These are phyloP conservation scores for Paraphoma sp. DNA, from an alignment of 2,329 filamentous ascomycete genomes.

Conservation along the genomic window DNA sequence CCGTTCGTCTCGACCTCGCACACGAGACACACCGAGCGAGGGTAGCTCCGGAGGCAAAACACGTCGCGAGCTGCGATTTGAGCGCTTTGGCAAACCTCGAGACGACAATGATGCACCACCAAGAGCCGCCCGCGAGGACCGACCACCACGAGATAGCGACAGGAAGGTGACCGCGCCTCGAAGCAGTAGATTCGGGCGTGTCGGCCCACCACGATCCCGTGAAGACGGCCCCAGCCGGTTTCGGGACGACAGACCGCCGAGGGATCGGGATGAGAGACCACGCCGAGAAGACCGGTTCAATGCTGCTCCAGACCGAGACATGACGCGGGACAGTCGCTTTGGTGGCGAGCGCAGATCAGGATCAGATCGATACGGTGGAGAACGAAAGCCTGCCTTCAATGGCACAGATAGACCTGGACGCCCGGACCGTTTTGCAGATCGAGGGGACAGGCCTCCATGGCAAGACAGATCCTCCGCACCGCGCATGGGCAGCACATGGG, in stretches of 20 bases:
- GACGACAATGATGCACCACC: not conserved
- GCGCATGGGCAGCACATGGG: not conserved
- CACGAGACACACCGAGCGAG: conserved; percentile 5
- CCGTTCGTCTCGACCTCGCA: conserved; percentile 13
- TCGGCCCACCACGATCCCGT: conserved; percentile 6
- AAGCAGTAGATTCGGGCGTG: conserved; percentile 12
- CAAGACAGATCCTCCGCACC: not conserved
- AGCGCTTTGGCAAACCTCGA: conserved; percentile 9
- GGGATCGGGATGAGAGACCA: not conserved
- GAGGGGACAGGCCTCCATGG: not conserved
- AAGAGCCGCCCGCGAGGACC: conserved; percentile 3
- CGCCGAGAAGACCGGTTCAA: not conserved
- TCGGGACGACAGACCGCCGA: not conserved
- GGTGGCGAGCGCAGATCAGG: not conserved
- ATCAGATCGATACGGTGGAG: not conserved
- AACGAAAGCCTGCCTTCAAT: not conserved
- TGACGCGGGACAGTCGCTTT: not conserved
- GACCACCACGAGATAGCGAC: not conserved
- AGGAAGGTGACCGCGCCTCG: not conserved
- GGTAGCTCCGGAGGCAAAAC: conserved; percentile 1
- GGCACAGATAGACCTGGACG: not conserved
- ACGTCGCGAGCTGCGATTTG: conserved; percentile 6
- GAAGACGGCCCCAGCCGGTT: conserved; percentile 1
- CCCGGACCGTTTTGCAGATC: not conserved
- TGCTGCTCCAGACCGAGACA: not conserved